Conservation (phyloP, 2,329 filamentous ascomycete species). For the Fusarium continuum region DNA sequence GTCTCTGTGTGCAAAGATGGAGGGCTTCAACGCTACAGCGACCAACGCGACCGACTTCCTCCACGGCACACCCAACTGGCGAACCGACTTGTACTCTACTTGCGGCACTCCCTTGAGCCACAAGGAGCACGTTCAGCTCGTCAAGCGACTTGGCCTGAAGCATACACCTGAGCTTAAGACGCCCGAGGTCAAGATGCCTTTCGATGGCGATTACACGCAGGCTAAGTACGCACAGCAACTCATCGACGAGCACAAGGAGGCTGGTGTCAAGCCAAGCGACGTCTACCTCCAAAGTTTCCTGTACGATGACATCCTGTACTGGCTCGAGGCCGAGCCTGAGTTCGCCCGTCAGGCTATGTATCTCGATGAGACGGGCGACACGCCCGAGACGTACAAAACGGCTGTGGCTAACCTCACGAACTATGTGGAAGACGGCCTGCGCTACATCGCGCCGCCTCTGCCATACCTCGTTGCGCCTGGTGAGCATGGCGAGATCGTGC, state of each 20-base stretch:
- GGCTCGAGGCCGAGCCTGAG: conserved; percentile 68
- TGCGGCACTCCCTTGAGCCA: conserved; percentile 71
- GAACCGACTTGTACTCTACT: conserved; percentile 71
- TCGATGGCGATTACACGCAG: conserved; percentile 70
- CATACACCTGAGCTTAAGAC: conserved; percentile 76
- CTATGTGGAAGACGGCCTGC: conserved; percentile 66
- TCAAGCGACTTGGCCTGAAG: conserved; percentile 65
- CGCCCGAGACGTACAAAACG: conserved; percentile 58
- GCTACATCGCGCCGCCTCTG: conserved; percentile 70
- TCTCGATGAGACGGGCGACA: conserved; percentile 70
- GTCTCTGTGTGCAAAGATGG: conserved; percentile 76
- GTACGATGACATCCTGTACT: conserved; percentile 72
- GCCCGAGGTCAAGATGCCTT: conserved; percentile 76
- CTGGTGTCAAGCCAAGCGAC: conserved; percentile 60
- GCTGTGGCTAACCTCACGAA: conserved; percentile 65
- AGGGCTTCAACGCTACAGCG: conserved; percentile 67
- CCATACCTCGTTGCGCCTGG: conserved; percentile 65
- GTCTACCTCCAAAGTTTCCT: conserved; percentile 74
- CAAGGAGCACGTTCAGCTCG: conserved; percentile 68
- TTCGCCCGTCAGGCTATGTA: conserved; percentile 71
- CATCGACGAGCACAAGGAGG: conserved; percentile 65
- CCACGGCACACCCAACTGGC: conserved; percentile 66
- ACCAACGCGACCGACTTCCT: conserved; percentile 67
- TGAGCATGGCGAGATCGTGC: conserved; percentile 64
- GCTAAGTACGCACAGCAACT: conserved; percentile 71